Percentiles rank a stretch among this genome's conserved stretches.
Conservation (phyloP, 441 rosid genomes). For the Hura crepitans region DNA sequence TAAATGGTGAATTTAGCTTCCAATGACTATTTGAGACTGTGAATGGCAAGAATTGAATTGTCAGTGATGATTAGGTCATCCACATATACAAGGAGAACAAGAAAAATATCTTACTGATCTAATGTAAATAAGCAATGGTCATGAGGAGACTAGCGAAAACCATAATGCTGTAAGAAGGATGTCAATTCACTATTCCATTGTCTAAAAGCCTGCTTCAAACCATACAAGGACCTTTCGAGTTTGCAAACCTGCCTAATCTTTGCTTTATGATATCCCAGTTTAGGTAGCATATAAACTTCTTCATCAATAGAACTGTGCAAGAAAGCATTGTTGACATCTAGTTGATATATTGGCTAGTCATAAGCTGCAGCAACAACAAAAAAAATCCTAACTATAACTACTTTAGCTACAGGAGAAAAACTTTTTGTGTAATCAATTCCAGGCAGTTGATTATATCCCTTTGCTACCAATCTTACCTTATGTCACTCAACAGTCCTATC, state of each 20-base stretch:
- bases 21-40: background rate
- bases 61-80: background rate
- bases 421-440: background rate
- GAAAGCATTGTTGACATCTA: too few species aligned
- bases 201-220: background rate
- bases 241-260: background rate
- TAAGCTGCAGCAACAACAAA: too few species aligned
- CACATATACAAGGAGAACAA: background rate
- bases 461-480: background rate
- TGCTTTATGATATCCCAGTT: background rate
- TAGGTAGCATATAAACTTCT: background rate
- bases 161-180: background rate
- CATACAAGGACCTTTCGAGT: background rate
- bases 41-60: background rate
- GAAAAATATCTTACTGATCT: background rate
- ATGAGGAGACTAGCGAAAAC: too few species aligned
- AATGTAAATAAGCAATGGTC: too few species aligned
- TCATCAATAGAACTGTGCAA: background rate
- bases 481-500: background rate
- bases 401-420: background rate
- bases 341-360: too few species aligned
- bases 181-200: background rate
- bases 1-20: background rate
- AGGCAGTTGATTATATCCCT: background rate
- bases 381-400: too few species aligned